Percentiles rank a stretch among this genome's conserved stretches.
These are phyloP conservation scores for Tolypocladium tropicale DNA, from an alignment of 2,329 filamentous ascomycete species.

Conservation along the genomic window DNA sequence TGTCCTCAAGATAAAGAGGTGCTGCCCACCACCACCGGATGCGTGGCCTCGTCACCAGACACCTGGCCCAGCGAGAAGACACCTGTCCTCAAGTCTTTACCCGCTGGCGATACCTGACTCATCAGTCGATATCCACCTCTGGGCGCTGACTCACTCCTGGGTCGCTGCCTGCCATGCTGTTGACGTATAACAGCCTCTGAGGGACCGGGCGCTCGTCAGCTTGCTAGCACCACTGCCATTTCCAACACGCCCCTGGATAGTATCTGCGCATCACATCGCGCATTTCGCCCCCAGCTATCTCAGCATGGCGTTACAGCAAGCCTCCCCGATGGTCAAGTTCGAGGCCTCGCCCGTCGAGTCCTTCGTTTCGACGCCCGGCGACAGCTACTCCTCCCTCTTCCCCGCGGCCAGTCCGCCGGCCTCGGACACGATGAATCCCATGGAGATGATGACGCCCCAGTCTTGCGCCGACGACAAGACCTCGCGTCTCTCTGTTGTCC, in stretches of 20 bases:
- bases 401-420: constrained; percentile 17
- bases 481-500: constrained; percentile 10
- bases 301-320: constrained; percentile 29
- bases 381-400: constrained; percentile 40
- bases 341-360: constrained; percentile 45
- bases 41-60: neutral
- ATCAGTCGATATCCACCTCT: constrained; percentile 4
- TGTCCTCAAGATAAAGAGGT: constrained; percentile 25
- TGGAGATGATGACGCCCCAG: constrained; percentile 40
- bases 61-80: constrained; percentile 10
- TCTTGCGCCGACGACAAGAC: constrained; percentile 24
- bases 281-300: constrained; percentile 5
- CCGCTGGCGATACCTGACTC: constrained; percentile 10
- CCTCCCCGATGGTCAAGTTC: constrained; percentile 37
- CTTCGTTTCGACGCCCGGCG: constrained; percentile 38
- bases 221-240: constrained; percentile 2
- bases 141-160: constrained; percentile 11
- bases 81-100: constrained; percentile 16
- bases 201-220: constrained; percentile 4
- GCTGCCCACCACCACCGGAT: constrained; percentile 11
- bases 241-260: neutral
- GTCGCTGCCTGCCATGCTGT: constrained; percentile 13
- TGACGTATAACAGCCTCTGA: constrained; percentile 7
- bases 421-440: constrained; percentile 28
- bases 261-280: constrained; percentile 4